Percentiles rank a stretch among this genome's conserved stretches.
phyloP scores from a whole-genome alignment of 805 yeast genomes.

The Nakazawaea anatomiae region DNA sequence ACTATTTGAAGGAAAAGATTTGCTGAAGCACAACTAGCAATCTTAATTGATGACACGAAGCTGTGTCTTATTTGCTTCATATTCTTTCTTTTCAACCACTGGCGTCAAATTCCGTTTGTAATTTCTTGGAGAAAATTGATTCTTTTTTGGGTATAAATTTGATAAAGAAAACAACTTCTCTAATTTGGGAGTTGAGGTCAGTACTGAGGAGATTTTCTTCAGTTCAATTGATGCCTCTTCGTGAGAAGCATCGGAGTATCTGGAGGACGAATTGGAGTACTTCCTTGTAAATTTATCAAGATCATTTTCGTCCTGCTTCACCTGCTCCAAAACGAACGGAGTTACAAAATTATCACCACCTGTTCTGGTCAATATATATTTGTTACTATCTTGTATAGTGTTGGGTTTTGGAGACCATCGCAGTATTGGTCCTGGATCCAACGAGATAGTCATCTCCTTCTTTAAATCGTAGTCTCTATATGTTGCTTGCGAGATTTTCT shows the following conservation, averaged over 20 bases:
- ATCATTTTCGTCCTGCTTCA: constrained; percentile 7
- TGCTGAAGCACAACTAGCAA: too few species aligned
- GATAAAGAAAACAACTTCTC: not conserved
- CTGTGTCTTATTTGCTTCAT: not conserved
- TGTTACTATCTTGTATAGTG: not conserved
- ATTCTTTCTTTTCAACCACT: constrained; percentile 2
- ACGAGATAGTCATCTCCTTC: not conserved
- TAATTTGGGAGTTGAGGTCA: not conserved
- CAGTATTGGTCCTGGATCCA: not conserved
- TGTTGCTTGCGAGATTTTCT: constrained; percentile 16
- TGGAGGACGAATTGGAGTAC: constrained; percentile 4
- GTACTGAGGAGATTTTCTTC: too few species aligned
- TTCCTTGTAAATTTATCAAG: constrained; percentile 6
- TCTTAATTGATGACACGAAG: not conserved
- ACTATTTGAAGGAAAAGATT: too few species aligned
- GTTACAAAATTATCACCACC: constrained; percentile 4
- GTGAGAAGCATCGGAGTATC: not conserved
- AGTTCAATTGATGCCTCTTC: too few species aligned
- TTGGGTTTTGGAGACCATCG: not conserved
- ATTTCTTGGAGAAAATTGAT: constrained; percentile 5
- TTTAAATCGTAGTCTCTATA: constrained; percentile 16
- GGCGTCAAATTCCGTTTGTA: constrained; percentile 7
- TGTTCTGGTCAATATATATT: constrained; percentile 6
- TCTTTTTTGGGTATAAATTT: not conserved
- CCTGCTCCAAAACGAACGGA: not conserved